Base-by-base conservation (phyloP, 768 basidiomycete species). In the Antrodiella citrinella region DNA sequence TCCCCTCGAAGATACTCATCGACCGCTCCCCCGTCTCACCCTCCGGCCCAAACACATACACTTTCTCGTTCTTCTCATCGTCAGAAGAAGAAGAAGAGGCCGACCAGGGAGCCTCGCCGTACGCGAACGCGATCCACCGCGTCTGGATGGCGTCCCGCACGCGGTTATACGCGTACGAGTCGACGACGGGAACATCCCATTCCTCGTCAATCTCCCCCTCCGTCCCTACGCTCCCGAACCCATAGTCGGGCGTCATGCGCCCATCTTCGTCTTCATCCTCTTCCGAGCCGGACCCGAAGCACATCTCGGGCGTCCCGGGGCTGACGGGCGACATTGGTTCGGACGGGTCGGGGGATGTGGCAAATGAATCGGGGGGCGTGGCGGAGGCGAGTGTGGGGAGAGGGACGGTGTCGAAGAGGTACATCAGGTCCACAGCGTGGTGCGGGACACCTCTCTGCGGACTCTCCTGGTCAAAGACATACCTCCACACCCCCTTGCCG, bases 381-480 rank as follows among this genome's bases (percentile, higher is more conserved):
- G 53, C 35, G 18, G 57, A 47, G 20, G 57, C 19, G 40, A 59
- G 55, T 21, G 70, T 64, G 18, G 80, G 78, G 1, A 81, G 68
- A 5, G 83, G 80, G 24, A 82, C 75, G 54, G 80, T 88, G 67
- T 86, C 86, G 65, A 89, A 90, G 45, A 90, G 73, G 63, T 89
- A 90, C 50, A 86, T 73, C 41, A 90, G 66, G 62, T 89, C 87
- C 0, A 80, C 78, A 1, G 75, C 80, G 60, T 88, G 83, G 59
- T 86, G 86, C 2, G 85, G 78, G 18, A 78, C 62, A 12, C 79
- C 78, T 44, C 78, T 72, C 20, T 74, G 69, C 7, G 86, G 83
- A 1, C 82, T 78, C 57, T 86, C 87, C 67, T 90, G 87, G 65
- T 90, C 87, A 60, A 90, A 90, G 15, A 86, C 79, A 57, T 86